Evolutionary conservation across 2,329 filamentous ascomycete species (phyloP).

Genomic region (Plenodomus tracheiphilus): DNA sequence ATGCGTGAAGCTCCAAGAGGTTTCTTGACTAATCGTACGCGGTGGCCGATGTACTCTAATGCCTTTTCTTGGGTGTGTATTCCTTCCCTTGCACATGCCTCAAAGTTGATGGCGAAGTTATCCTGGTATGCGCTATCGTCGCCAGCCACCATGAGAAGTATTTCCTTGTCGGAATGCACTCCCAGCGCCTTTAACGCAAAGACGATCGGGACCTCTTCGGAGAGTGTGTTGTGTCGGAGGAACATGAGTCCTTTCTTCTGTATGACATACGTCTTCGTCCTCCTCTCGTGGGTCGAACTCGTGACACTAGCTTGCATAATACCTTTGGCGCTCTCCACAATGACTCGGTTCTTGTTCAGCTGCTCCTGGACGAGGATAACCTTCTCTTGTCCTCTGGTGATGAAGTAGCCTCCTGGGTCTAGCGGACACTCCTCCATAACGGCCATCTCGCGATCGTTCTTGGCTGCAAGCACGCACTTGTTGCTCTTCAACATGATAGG

Average conservation of each 20-base stretch:
- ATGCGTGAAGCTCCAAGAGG: slow-evolving; percentile 56
- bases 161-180: slow-evolving; percentile 91
- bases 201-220: slow-evolving; percentile 92
- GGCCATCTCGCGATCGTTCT: slow-evolving; percentile 86
- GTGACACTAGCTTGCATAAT: slow-evolving; percentile 93
- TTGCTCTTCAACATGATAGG: slow-evolving; percentile 97
- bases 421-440: slow-evolving; percentile 92
- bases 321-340: slow-evolving; percentile 94
- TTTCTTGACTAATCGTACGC: slow-evolving; percentile 75
- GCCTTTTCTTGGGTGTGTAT: slow-evolving; percentile 95
- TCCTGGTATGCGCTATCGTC: slow-evolving; percentile 89
- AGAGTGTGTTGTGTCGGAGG: slow-evolving; percentile 88
- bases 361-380: slow-evolving; percentile 98
- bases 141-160: slow-evolving; percentile 86
- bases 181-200: slow-evolving; percentile 92
- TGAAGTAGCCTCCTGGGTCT: slow-evolving; percentile 96
- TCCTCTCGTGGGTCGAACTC: slow-evolving; percentile 92
- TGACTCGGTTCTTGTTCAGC: slow-evolving; percentile 97
- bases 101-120: slow-evolving; percentile 92
- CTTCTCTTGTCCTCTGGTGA: slow-evolving; percentile 96
- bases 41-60: slow-evolving; percentile 83
- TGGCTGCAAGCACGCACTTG: slow-evolving; percentile 83
- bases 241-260: slow-evolving; percentile 91
- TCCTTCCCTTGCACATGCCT: slow-evolving; percentile 80
- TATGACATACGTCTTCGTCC: slow-evolving; percentile 95